Base-by-base conservation (phyloP, 345 rosid species). In the Laguncularia racemosa region DNA sequence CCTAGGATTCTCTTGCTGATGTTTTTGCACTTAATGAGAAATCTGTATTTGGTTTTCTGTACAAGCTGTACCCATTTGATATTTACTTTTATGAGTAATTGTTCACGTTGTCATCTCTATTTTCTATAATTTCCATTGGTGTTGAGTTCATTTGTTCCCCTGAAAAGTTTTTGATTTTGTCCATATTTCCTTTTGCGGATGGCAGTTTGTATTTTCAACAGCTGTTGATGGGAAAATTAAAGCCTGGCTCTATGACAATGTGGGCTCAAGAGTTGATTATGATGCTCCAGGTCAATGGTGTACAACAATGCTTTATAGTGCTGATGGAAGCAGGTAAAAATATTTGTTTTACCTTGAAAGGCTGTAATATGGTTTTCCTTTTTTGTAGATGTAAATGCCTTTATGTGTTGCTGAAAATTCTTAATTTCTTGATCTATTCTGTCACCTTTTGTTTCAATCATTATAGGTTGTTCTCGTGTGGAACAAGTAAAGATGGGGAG, bases 271-370 rank as follows among this genome's bases (percentile, higher is more conserved):
- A 67, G 92, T 86, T 63, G 95, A 85, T 64, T 91, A 88, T 58
- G 89, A 88, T 44, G 92, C 98, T 69, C 98, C 98, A 19, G 95
- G 98, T 49, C 83, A 55, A 15, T 76, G 92, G 84, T 83, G 95
- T 66, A 84, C 98, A 21, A 81, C 80, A 1, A 85, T 91, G 98
- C 78, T 76, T 23, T 91, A 91, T 67, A 88, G 85, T 68, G 92
- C 90, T 53, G 96, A 91, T 59, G 96, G 98, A 47, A 88, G 81
- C 67, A 81, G 98, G 96, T 87, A 56, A 60, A 59, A 38, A 20
- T 40, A 59, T 12, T 40, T 59, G 21, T 20, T 11, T 16, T 23
- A 21, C 20, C 16, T 33, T 57, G 21, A 40, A 59, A n/a, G 47
- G 48, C 23, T 47, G 1, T 38, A 14, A 46, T n/a, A 48, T 46